Conservation (phyloP, 148 eudicot species). For the Rhododendron griersonianum region DNA sequence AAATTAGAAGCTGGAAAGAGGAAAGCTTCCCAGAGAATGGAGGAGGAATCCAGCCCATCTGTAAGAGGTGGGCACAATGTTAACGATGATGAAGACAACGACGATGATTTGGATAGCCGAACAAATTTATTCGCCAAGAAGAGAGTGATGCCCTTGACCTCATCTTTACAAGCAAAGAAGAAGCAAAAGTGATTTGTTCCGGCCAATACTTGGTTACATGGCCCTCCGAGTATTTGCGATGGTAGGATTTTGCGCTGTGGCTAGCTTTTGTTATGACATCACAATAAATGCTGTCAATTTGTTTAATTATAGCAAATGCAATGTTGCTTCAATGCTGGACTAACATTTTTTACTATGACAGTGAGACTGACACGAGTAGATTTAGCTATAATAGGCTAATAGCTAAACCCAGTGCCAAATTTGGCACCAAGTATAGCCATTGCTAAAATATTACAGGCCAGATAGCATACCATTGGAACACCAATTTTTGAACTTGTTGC, state of each 20-base stretch:
- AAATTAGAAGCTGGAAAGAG: too few species aligned
- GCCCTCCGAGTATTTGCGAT: neutral
- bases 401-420: neutral
- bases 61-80: too few species aligned
- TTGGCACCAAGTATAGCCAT: neutral
- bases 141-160: constrained; percentile 30
- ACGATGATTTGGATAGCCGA: constrained; percentile 63
- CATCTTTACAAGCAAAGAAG: constrained; percentile 35
- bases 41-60: too few species aligned
- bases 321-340: neutral
- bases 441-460: neutral
- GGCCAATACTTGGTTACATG: neutral
- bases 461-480: neutral
- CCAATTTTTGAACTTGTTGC: neutral
- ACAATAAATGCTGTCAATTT: neutral
- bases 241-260: neutral
- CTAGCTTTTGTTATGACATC: neutral
- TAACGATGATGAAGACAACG: too few species aligned
- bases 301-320: neutral
- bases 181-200: constrained; percentile 15
- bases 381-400: neutral
- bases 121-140: constrained; percentile 55
- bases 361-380: neutral
- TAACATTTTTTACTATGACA: neutral
- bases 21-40: too few species aligned